Percentiles rank a stretch among this genome's conserved stretches.
Conservation (phyloP, 192 early-diverging fungal species). For the Thamnidium elegans region DNA sequence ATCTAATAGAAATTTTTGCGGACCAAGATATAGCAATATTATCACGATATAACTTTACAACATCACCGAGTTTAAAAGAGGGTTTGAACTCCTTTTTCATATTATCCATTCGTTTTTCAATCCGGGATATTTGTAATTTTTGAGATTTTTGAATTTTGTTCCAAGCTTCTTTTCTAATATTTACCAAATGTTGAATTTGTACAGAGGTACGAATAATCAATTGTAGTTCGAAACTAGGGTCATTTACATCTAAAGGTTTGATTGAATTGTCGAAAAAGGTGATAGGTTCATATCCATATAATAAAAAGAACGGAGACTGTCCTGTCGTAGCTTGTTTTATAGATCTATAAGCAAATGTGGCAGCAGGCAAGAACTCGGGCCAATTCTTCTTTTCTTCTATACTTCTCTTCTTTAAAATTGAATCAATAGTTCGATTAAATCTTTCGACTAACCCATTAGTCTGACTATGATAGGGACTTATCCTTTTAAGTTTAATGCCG, state of each 20-base stretch:
- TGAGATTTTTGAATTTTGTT: too few relatives aligned
- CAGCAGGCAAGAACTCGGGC: too few relatives aligned
- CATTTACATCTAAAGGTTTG: neutral
- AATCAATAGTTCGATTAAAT: too few relatives aligned
- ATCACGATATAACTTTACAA: neutral
- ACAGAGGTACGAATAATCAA: neutral
- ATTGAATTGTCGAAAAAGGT: neutral
- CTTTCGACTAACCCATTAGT: too few relatives aligned
- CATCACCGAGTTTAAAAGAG: too few relatives aligned
- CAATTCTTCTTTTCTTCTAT: too few relatives aligned
- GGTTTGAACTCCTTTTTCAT: too few relatives aligned
- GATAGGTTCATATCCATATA: neutral
- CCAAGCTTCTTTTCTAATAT: neutral
- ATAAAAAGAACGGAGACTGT: neutral
- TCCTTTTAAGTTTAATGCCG: too few relatives aligned
- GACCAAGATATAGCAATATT: neutral
- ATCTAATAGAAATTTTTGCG: neutral
- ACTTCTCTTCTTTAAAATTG: too few relatives aligned
- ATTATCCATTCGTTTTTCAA: too few relatives aligned
- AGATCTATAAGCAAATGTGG: too few relatives aligned
- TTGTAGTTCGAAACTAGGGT: constrained; percentile 5
- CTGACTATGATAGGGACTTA: too few relatives aligned
- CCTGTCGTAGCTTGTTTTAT: neutral
- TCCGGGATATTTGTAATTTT: neutral
- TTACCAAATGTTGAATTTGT: neutral